These are phyloP conservation scores for Aspergillus ustus DNA, from an alignment of 2,329 filamentous ascomycete species.

Conservation along the genomic window DNA sequence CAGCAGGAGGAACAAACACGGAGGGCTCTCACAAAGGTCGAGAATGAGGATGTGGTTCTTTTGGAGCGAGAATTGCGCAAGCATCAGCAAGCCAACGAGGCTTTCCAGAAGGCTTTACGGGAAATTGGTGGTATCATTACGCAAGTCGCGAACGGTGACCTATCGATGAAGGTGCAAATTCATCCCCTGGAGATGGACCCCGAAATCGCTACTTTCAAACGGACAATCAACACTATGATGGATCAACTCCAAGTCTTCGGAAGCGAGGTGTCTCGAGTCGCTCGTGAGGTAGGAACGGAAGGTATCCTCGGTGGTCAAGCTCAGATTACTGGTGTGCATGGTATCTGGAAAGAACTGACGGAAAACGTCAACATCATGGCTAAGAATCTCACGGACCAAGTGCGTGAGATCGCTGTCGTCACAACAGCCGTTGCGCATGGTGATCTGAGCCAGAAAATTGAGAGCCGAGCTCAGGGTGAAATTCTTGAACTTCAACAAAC, in stretches of 20 bases:
- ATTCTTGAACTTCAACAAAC: conserved; percentile 83
- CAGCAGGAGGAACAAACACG: conserved; percentile 86
- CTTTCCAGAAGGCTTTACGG: conserved; percentile 94
- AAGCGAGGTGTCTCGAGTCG: conserved; percentile 91
- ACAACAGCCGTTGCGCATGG: conserved; percentile 83
- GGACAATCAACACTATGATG: conserved; percentile 99
- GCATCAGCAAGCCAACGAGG: conserved; percentile 96
- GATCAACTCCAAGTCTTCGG: conserved; percentile 96
- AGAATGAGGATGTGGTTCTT: conserved; percentile 83
- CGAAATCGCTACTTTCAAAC: conserved; percentile 96
- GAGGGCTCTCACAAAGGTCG: conserved; percentile 78
- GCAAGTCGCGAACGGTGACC: conserved; percentile 89
- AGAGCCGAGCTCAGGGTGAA: conserved; percentile 78
- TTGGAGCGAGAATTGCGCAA: conserved; percentile 94
- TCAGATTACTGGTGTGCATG: conserved; percentile 89
- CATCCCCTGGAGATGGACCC: conserved; percentile 97
- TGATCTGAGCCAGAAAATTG: conserved; percentile 83
- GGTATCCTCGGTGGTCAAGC: conserved; percentile 93
- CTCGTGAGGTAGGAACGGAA: conserved; percentile 94
- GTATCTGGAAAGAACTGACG: conserved; percentile 96
- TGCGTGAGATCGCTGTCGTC: conserved; percentile 82
- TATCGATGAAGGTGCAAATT: conserved; percentile 96
- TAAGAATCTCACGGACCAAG: conserved; percentile 80
- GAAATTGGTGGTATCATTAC: conserved; percentile 98
- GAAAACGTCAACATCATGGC: conserved; percentile 88